A percentile compares a stretch with the other conserved stretches of the same genome.
Evolutionary conservation across 495 filamentous ascomycete species (phyloP).

Genomic region (Bacidia rubella): DNA sequence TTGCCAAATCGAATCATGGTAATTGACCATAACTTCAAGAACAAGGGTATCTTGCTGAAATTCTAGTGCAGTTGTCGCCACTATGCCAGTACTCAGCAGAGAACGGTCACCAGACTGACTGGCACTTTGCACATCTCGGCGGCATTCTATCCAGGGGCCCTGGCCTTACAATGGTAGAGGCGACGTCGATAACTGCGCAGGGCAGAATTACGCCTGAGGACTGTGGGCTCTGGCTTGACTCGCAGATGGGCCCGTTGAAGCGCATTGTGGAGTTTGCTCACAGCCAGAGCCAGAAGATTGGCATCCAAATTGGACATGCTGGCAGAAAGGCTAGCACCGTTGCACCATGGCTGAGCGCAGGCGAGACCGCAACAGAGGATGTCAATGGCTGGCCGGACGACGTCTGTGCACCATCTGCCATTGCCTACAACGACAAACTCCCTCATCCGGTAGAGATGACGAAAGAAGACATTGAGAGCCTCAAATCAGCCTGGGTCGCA

Average conservation of each 20-base stretch:
- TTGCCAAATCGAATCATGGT: constrained; percentile 51
- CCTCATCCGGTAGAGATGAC: constrained; percentile 42
- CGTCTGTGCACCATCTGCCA: constrained; percentile 40
- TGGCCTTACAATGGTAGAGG: constrained; percentile 57
- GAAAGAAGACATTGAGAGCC: constrained; percentile 38
- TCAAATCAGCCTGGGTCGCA: constrained; percentile 42
- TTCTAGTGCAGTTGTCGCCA: constrained; percentile 31
- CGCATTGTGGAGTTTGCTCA: constrained; percentile 56
- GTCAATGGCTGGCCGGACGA: constrained; percentile 50
- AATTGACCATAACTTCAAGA: constrained; percentile 8
- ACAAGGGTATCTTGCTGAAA: neutral
- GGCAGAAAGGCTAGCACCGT: constrained; percentile 61
- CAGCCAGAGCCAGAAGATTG: constrained; percentile 54
- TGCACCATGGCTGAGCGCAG: constrained; percentile 47
- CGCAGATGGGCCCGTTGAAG: constrained; percentile 49
- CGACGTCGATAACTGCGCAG: constrained; percentile 53
- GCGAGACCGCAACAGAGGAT: constrained; percentile 36
- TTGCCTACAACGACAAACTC: constrained; percentile 39
- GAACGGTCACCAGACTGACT: constrained; percentile 47
- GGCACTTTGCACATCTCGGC: constrained; percentile 47
- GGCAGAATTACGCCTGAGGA: constrained; percentile 70
- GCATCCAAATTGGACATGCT: constrained; percentile 64
- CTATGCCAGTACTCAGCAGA: constrained; percentile 59
- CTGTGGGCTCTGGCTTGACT: constrained; percentile 60
- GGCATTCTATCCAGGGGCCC: constrained; percentile 53